Evolutionary conservation across 495 filamentous ascomycete genomes (phyloP), one percentile per base, ranked within the genome.

Genomic region (Tuber brumale): DNA sequence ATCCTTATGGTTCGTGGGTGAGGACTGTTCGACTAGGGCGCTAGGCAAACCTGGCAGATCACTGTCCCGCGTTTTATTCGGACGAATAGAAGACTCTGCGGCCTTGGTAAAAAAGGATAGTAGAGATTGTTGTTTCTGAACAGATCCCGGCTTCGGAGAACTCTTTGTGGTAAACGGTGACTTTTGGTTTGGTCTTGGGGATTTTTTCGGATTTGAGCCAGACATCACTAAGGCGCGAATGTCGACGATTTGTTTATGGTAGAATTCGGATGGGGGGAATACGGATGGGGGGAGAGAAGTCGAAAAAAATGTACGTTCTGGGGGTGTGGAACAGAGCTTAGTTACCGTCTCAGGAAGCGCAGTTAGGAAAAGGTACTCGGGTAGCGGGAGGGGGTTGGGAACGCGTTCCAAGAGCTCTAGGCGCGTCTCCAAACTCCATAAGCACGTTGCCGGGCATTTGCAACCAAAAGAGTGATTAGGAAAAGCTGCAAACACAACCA

Each of bases 51-150:
- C 70, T 16, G 71, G 69, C 7, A 71, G 45, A 18, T 27, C 57
- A 39, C 31, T 19, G 46, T 46, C 31, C 72, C 23, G 16, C 35
- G 46, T 70, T 45, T 21, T 42, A 43, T 73, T 48, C 35, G 61
- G 23, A 27, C 44, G 42, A 46, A 35, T 46, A 48, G 70, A 41
- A 8, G 66, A 35, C 31, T 76, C 74, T 23, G 70, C 35, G 57
- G 78, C 77, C 12, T 74, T 74, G 27, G 74, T 82, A 48, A 82
- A 82, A 51, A 82, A 82, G 12, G 80, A 79, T 14, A 82, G 72
- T 10, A 82, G 70, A 48, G 80, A 80, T 70, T 77, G 76, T 45
- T 82, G 80, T 44, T 75, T 81, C 44, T 61, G 69, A 18, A 73
- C 61, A 69, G 80, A 70, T 51, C 73, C 70, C 9, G 42, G 51